Percentiles rank a stretch among this genome's conserved stretches.
Conservation (phyloP, 768 basidiomycete genomes). For the Cubamyces lactineus region DNA sequence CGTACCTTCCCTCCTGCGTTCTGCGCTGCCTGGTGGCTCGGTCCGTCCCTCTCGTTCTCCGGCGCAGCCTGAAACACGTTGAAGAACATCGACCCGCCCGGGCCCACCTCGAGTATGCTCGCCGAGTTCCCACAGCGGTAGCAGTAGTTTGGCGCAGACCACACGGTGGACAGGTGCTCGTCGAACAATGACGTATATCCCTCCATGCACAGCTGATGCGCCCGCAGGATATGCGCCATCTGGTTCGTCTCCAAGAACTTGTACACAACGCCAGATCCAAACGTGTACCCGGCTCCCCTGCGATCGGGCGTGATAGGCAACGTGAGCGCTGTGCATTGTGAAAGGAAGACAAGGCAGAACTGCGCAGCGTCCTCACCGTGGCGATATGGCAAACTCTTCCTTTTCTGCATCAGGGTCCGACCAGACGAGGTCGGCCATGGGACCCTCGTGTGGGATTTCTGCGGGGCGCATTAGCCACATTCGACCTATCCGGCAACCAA, state of each 20-base stretch:
- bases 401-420: conserved; percentile 99
- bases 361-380: conserved; percentile 60
- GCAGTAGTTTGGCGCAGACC: conserved; percentile 99
- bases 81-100: conserved; percentile 86
- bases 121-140: conserved; percentile 98
- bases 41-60: conserved; percentile 94
- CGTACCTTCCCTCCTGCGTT: conserved; percentile 72
- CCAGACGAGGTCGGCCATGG: conserved; percentile 99
- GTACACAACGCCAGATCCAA: conserved; percentile 96
- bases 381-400: conserved; percentile 99
- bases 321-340: not conserved
- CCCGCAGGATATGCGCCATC: conserved; percentile 97
- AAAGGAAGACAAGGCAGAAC: conserved; percentile 16
- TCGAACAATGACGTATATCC: conserved; percentile 98
- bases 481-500: conserved; percentile 9
- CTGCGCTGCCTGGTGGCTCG: conserved; percentile 75
- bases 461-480: conserved; percentile 27
- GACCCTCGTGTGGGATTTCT: conserved; percentile 99
- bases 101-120: conserved; percentile 93
- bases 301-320: not conserved
- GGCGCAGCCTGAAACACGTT: conserved; percentile 99
- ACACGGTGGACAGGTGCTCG: conserved; percentile 93
- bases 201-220: conserved; percentile 99
- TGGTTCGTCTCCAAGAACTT: conserved; percentile 96
- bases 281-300: conserved; percentile 98